Percentiles rank a stretch among this genome's conserved stretches.
Conservation (phyloP, 2,329 filamentous ascomycete species). For the Cryphonectria carpinicola region DNA sequence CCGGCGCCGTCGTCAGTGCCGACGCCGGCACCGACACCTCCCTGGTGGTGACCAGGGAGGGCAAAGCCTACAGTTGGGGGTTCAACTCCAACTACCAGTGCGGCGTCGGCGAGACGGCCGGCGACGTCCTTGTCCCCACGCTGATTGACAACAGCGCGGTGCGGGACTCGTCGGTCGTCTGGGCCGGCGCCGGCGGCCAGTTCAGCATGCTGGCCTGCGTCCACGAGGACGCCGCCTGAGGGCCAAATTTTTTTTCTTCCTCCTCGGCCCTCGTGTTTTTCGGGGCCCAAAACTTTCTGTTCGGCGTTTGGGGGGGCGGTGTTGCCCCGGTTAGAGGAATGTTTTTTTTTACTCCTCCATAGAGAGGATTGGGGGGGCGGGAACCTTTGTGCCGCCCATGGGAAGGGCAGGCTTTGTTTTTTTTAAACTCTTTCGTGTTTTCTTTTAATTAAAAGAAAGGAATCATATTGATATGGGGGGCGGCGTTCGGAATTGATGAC, state of each 20-base stretch:
- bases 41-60: slow-evolving; percentile 70
- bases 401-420: neutral
- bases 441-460: neutral
- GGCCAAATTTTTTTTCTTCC: neutral
- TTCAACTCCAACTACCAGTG: slow-evolving; percentile 83
- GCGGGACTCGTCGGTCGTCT: slow-evolving; percentile 72
- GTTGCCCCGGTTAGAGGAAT: neutral
- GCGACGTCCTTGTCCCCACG: slow-evolving; percentile 75
- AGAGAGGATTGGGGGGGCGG: neutral
- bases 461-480: neutral
- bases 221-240: neutral
- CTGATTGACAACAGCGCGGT: slow-evolving; percentile 85
- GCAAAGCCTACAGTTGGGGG: slow-evolving; percentile 77
- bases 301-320: neutral
- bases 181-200: slow-evolving; percentile 86
- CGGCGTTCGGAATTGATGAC: neutral
- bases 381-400: neutral
- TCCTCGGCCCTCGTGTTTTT: neutral
- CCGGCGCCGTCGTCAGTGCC: slow-evolving; percentile 61
- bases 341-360: neutral
- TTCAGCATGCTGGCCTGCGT: slow-evolving; percentile 68
- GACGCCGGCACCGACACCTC: slow-evolving; percentile 73
- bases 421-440: neutral
- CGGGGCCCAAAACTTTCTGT: neutral
- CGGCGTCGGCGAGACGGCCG: slow-evolving; percentile 73